Base-by-base conservation (phyloP, 371 early-diverging fungal species). In the Mortierella sp. region DNA sequence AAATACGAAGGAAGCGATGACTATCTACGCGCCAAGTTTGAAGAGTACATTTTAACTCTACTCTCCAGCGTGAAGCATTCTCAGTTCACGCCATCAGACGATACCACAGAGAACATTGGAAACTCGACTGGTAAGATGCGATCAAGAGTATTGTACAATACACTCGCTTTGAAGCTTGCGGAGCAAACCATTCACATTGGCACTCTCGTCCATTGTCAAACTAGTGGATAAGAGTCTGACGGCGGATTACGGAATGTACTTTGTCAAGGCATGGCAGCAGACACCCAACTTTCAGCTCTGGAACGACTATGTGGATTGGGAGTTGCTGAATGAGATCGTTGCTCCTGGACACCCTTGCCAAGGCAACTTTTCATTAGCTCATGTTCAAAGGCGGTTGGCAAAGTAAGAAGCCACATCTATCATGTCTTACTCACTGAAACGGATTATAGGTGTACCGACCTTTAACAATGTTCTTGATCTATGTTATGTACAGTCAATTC, bases 1-100 rank as follows among this genome's bases (percentile, higher is more conserved):
- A 68, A 69, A 22, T 92, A 88, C 56, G 82, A 84, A 31, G 94
- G 93, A 27, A 88, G 90, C n/a, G 93, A 94, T 55, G 92, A 92
- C 53, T 90, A 92, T 60, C 81, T 94, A 22, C 85, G 94, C 29
- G 82, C 89, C 13, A 85, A 89, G 43, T 92, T 94, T 63, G 94
- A 94, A 76, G 82, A 84, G 55, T 94, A 94, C 60, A 78, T 92
- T 7, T 61, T 89, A 40, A 85, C 91, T 0, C 59, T 93, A 17
- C 74, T 93, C 44, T 87, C 90, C 0, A 90, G 91, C 21, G 85
- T 90, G 41, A 90, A 90, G 54, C 82, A 86, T 66, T 85, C 87
- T 2, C 86, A 87, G 48, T 80, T 77, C 37, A 78, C 83, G 16
- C 71, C 80, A 45, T 28, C 76, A 8, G 60, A 85, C 12, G 68